Base-by-base conservation (phyloP, 441 rosid genomes). In the Codiaeum variegatum region DNA sequence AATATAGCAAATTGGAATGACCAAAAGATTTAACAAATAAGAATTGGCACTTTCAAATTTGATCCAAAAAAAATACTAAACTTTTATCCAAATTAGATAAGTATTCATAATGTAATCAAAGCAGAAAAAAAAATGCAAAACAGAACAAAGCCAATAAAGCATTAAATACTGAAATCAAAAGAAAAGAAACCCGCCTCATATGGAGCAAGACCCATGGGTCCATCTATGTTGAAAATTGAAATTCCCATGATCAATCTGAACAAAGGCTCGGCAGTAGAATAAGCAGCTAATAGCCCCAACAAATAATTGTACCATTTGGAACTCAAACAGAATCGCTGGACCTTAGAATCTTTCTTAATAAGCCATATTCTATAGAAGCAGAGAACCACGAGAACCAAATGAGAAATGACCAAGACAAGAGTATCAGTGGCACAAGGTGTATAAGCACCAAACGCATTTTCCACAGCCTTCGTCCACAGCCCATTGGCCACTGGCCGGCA, bases 351-450 rank as follows among this genome's bases (percentile, higher is more conserved):
- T 77, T 84, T 90, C 75, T 76, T 76, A 71, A 62, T 88, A 71
- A 90, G 86, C 98, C 98, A 96, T 75, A 92, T 77, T 10, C 97
- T 84, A 66, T 90, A 90, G 75, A 86, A 72, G 81, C 96, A 93
- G 2, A 96, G 78, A 34, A 83, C 82, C 85, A 89, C 76, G 64
- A 96, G 85, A 69, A 76, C 85, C 85, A 93, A 63, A 75, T 93
- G 89, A 71, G 97, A 86, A 63, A 89, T 29, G 10, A 82, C 80
- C 46, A 96, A 60, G 72, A 93, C 99, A 75, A 91, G 69, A 59
- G 92, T 84, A 75, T 91, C 94, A 23, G 93, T 79, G 49, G 91
- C 94, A 77, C 99, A 93, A 49, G 99, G 99, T 62, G 97, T 93
- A 85, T 89, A 93, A 26, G 86, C 88, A 60, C 99, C 99, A 76